Evolutionary conservation across 2,329 filamentous ascomycete species (phyloP), one percentile per base, ranked within the genome.

Genomic region (Microascus cirrosus): DNA sequence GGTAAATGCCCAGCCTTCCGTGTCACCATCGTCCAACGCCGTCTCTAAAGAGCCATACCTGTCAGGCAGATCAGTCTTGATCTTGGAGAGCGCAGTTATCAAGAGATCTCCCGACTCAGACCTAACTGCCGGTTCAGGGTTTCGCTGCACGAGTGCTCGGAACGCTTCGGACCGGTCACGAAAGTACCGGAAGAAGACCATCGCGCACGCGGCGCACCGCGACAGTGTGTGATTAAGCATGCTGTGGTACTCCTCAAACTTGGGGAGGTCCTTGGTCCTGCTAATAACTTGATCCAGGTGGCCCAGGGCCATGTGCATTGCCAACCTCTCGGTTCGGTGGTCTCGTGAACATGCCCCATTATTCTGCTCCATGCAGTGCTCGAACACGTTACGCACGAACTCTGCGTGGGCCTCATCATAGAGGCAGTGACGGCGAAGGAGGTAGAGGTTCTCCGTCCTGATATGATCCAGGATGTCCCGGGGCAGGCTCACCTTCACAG

Each of bases 231-330:
- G 73, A 13, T 73, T 70, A 2, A 79, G 62, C 32, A 83, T 73
- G 2, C 67, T 66, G 55, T 82, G 74, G 56, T 87, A 81, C 10
- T 71, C 67, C 1, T 79, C 75, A 42, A 88, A 84, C 50, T 87
- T 81, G 0, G 84, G 79, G 2, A 81, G 67, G 48, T 91, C 87
- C 67, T 87, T 90, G 3, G 82, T 78, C 59, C 90, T 82, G 53
- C 86, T 82, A 13, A 89, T 80, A 50, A 95, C 78, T 66, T 93
- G 87, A 63, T 92, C 87, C 42, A 95, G 71, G 63, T 93, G 88
- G 55, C 80, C 76, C 2, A 89, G 67, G 1, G 80, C 74, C 60
- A 82, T 76, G 15, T 73, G 70, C 64, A 89, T 73, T 2, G 81
- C 80, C 53, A 74, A 62, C 20, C 74, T 73, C 63, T 82, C 77